phyloP scores from a whole-genome alignment of 2,329 filamentous ascomycete genomes.

The Venturia asperata region DNA sequence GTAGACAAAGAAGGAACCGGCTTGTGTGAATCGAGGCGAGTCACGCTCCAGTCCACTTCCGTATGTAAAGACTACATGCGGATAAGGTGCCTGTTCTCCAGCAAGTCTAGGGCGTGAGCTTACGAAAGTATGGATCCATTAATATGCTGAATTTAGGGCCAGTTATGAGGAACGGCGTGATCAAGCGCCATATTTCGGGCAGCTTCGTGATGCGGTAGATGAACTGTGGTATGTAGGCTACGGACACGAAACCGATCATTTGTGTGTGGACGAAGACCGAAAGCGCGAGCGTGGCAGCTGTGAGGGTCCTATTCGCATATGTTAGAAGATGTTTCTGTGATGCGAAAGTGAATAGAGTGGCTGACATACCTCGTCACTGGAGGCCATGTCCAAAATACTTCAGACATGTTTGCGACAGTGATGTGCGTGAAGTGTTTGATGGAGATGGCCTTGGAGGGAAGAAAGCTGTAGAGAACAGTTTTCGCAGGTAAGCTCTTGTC shows the following conservation, averaged over 20 bases:
- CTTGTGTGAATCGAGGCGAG: constrained; percentile 63
- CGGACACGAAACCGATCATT: constrained; percentile 45
- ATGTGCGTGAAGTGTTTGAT: constrained; percentile 4
- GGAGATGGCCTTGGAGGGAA: constrained; percentile 1
- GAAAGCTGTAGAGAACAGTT: neutral
- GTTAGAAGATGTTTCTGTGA: constrained; percentile 21
- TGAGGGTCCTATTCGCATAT: constrained; percentile 57
- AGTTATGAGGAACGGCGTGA: constrained; percentile 54
- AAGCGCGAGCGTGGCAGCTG: constrained; percentile 55
- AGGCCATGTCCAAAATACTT: constrained; percentile 58
- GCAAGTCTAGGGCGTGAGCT: constrained; percentile 20
- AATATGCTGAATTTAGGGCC: constrained; percentile 51
- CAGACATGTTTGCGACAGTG: constrained; percentile 24
- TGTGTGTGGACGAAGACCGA: constrained; percentile 56
- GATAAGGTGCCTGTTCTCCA: constrained; percentile 21
- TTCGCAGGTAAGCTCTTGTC: neutral
- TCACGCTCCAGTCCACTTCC: constrained; percentile 64
- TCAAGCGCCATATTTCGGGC: constrained; percentile 50
- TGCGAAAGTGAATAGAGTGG: constrained; percentile 20
- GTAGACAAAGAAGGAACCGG: constrained; percentile 76
- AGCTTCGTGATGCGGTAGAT: constrained; percentile 54
- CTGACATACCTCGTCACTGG: constrained; percentile 56
- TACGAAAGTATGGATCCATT: constrained; percentile 50
- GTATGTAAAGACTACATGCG: constrained; percentile 61
- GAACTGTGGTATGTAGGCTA: constrained; percentile 48